These are phyloP conservation scores for Poa annua DNA, from an alignment of 176 grass and related monocot species.

Conservation along the genomic window DNA sequence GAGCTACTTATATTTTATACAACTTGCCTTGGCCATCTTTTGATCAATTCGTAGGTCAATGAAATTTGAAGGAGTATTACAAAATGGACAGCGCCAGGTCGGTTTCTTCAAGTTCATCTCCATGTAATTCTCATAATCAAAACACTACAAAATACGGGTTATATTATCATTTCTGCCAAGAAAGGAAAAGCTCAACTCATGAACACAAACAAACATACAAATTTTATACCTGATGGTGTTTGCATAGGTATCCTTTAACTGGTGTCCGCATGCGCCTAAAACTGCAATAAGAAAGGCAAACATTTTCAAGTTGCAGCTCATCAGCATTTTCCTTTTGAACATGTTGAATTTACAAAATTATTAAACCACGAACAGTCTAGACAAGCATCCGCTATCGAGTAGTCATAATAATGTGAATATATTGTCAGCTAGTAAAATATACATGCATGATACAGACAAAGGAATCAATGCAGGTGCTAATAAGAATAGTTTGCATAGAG, in stretches of 20 bases:
- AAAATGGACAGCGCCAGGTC: constrained; percentile 85
- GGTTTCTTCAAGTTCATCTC: constrained; percentile 91
- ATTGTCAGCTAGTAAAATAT: neutral
- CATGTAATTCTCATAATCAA: constrained; percentile 97
- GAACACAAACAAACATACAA: constrained; percentile 41
- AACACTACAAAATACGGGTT: constrained; percentile 59
- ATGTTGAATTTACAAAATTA: constrained; percentile 3
- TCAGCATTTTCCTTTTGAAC: constrained; percentile 36
- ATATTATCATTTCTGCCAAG: constrained; percentile 32
- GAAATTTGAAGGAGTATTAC: constrained; percentile 70
- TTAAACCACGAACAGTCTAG: neutral
- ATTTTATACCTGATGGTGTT: constrained; percentile 81
- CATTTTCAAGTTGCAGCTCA: constrained; percentile 13
- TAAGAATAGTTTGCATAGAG: constrained; percentile 11
- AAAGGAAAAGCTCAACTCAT: constrained; percentile 9
- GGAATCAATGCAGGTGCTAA: neutral
- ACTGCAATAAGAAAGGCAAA: constrained; percentile 53
- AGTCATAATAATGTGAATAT: constrained; percentile 11
- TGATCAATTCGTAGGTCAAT: constrained; percentile 77
- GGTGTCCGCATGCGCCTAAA: constrained; percentile 79
- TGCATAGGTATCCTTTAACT: constrained; percentile 85
- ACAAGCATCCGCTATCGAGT: constrained; percentile 12
- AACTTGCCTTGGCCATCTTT: constrained; percentile 85
- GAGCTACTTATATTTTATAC: constrained; percentile 3
- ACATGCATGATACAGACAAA: neutral